Evolutionary conservation across 2,329 filamentous ascomycete species (phyloP), one percentile per base, ranked within the genome.

Genomic region (Neurospora sp.): DNA sequence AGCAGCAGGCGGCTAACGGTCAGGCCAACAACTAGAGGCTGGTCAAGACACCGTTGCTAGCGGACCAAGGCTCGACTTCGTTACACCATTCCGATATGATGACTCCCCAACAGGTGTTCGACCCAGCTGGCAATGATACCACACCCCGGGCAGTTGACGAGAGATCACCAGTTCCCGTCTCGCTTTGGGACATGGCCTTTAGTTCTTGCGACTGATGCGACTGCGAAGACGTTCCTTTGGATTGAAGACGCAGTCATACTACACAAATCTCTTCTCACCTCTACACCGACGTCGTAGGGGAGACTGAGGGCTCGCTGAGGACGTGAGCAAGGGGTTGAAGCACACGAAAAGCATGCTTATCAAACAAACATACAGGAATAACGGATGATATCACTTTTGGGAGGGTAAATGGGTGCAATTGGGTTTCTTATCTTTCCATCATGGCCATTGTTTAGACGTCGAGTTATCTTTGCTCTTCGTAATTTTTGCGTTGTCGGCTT

Each of bases 1-100:
- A 88, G 79, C 83, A 87, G 70, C 78, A 81, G 19, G 78, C 82
- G 70, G 85, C 85, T 72, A 87, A 91, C 70, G 83, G 83, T 78
- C 75, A 78, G 70, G 76, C 79, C 72, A 81, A 81, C 78, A 81
- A 82, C 80, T 83, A 81, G 73, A 23, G 19, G 38, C 40, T 23
- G 43, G 52, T 62, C 67, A 62, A 11, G 57, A 19, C 67, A 68
- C 41, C 33, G 19, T 57, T 36, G 28, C 52, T 36, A 33, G 28
- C 52, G 17, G 28, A 36, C 28, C 52, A 36, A 36, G 23, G 8
- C 1, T 62, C 52, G 52, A 62, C 52, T 62, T 3, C 28, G 52
- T 62, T 33, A 62, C 28, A 36, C 52, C 15, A 33, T 36, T 62
- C 23, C 15, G 28, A 62, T 28, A 10, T 5, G 52, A 15, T n/a